Evolutionary conservation across 1,284 basidiomycete genomes (phyloP), one percentile per base, ranked within the genome.

Genomic region (Mycosarcoma mackinlayi): DNA sequence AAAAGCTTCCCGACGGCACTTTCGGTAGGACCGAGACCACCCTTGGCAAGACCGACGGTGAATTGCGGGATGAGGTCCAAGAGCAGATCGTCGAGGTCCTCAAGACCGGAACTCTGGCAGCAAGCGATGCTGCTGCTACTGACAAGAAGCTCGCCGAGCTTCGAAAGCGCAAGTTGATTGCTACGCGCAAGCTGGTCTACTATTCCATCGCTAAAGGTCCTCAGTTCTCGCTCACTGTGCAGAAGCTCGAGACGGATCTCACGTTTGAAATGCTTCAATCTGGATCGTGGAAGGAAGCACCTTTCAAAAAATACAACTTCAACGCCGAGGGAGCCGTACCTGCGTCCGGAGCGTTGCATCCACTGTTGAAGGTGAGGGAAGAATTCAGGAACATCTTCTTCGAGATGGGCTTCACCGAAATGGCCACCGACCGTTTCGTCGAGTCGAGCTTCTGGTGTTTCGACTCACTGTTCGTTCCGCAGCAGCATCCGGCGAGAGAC

Each of bases 381-480:
- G 96, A 99, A 84, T 94, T 99, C 84, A 88, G 94, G 50, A 92
- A 92, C 82, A 98, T 98, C 81, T 99, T 99, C 87, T 88, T 99
- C 77, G 96, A 99, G 84, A 98, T 98, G 93, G 96, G 96, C 92
- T 99, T 98, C 85, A 90, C 93, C 57, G 96, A 99, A 85, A 99
- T 99, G 96, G 94, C 95, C 6, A 98, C 96, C n/a, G 90, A 91
- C 64, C 90, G 91, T 61, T 99, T 94, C 83, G 94, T 99, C 61
- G 96, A 99, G 84, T 96, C 93, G 24, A 91, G 91, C 31, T 99
- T 98, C 88, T 99, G 96, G 96, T 97, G 95, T 83, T 98, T 99
- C 84, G 96, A 99, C 83, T 90, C 94, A 9, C 88, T 99, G 72
- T 99, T 96, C 83, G 96, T 99, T 0, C 96, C 96, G 1, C 96